Evolutionary conservation across 352 stramenopile genomes (phyloP).

Genomic region (Pythium rhizo-oryzae): DNA sequence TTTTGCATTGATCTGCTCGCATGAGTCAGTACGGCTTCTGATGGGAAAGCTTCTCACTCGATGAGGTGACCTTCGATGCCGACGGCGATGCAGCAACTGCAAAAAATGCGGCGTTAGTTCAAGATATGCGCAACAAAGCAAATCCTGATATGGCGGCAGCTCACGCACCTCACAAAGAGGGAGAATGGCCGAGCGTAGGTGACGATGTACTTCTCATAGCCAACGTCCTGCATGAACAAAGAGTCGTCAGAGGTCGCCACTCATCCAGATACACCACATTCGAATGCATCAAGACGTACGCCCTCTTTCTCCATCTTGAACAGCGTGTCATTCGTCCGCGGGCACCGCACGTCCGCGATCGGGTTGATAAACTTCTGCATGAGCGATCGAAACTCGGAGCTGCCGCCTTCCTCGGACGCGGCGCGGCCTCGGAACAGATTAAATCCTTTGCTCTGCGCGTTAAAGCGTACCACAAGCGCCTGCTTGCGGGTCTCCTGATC

Average conservation of each 20-base stretch:
- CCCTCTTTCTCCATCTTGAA: constrained; percentile 86
- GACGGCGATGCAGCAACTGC: constrained; percentile 72
- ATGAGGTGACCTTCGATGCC: constrained; percentile 68
- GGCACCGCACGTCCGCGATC: constrained; percentile 65
- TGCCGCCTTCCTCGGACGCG: constrained; percentile 32
- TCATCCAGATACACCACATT: too few species aligned
- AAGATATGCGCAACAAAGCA: neutral
- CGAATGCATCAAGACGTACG: constrained; percentile 29
- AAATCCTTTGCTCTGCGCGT: constrained; percentile 51
- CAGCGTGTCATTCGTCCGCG: constrained; percentile 66
- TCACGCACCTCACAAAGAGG: constrained; percentile 68
- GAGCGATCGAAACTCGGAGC: constrained; percentile 28
- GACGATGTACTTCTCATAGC: constrained; percentile 77
- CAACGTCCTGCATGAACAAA: constrained; percentile 46
- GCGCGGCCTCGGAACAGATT: constrained; percentile 50
- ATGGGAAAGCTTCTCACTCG: constrained; percentile 29
- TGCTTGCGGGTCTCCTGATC: constrained; percentile 76
- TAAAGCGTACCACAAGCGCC: constrained; percentile 63
- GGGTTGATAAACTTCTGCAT: constrained; percentile 85
- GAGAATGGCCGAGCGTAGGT: constrained; percentile 79
- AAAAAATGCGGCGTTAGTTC: neutral
- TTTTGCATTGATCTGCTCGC: too few species aligned
- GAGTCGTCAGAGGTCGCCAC: neutral
- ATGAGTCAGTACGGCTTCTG: too few species aligned
- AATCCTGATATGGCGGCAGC: too few species aligned